Evolutionary conservation across 768 basidiomycete genomes (phyloP), one percentile per base, ranked within the genome.

Genomic region (Suillus americanus): DNA sequence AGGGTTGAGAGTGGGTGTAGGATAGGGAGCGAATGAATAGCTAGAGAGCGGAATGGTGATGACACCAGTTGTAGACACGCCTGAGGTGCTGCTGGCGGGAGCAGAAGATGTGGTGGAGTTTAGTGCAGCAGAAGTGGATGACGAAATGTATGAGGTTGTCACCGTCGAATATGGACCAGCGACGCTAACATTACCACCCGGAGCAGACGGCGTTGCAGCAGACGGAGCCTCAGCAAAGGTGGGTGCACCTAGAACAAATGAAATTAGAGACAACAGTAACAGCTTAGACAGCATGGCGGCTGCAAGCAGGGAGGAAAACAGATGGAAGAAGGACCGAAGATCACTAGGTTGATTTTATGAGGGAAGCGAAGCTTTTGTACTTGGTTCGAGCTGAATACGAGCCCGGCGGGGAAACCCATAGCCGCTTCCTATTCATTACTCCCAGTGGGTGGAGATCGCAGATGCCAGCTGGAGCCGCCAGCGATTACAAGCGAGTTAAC

Each of bases 1-100:
- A 9, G 88, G 79, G 6, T 75, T 65, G 63, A 83, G 81, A 1
- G 83, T 81, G 13, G 88, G 86, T 16, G 82, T 78, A 5, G 87
- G 85, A 79, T 85, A 87, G 1, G 86, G 81, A 30, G 80, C 73
- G 77, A 89, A 88, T 0, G 63, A 30, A 80, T n/a, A n/a, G n/a
- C n/a, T n/a, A n/a, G n/a, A n/a, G n/a, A n/a, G n/a, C n/a, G n/a
- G n/a, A n/a, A n/a, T 60, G 20, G 75, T 75, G 48, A 75, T 65
- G 13, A 60, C 62, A 20, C 75, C 74, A 66, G 65, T 55, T 46
- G 64, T 68, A 45, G 63, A 69, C 13, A 57, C 56, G 40, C 62
- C 66, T 13, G 63, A 55, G 25, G 56, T n/a, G n/a, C n/a, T 57
- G 38, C 38, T 40, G 56, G 56, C 56, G 56, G 56, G 28, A 40